Evolutionary conservation across 768 basidiomycete species (phyloP), one percentile per base, ranked within the genome.

Genomic region (Porpolomopsis calyptriformis): DNA sequence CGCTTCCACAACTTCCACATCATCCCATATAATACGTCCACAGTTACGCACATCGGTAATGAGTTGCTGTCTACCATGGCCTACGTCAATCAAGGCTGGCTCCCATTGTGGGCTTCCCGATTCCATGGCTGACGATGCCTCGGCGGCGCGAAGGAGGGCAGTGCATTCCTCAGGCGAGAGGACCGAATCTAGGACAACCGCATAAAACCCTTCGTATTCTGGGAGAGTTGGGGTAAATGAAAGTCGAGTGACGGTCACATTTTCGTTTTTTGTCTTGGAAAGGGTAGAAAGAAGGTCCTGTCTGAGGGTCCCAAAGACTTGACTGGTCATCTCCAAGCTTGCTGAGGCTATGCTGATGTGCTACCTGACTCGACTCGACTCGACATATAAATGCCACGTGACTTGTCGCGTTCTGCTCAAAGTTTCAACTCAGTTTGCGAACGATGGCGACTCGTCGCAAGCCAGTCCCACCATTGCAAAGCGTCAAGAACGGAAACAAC

Each of bases 141-240:
- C 40, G 23, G 43, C 43, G 8, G 70, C 57, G 1, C 59, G 51
- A 19, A 67, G 59, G 18, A 73, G 61, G 16, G 56, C 57, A 1
- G 55, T 58, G 51, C 73, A 74, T 56, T 74, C 71, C 2, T 60
- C 57, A 1, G 59, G 52, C 1, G 66, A 62, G 51, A 74, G 66
- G 18, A 71, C 43, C 35, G 66, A 52, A 55, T 72, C 71, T 35
- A 73, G 52, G 41, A 74, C 57, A 47, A 66, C 67, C 41, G 66
- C 65, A 52, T 71, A 73, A 53, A 53, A 59, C 4, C 61, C 58
- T 5, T 55, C 43, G 53, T 71, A 73, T 29, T 42, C 40, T 27
- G 40, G 27, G 40, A 42, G 40, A 16, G 25, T 42, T n/a, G 40
- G 37, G 10, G 37, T 10, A 20, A 39, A 39, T 16, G 37, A 5